phyloP scores from a whole-genome alignment of 345 rosid species.

The Hirschfeldia incana region DNA sequence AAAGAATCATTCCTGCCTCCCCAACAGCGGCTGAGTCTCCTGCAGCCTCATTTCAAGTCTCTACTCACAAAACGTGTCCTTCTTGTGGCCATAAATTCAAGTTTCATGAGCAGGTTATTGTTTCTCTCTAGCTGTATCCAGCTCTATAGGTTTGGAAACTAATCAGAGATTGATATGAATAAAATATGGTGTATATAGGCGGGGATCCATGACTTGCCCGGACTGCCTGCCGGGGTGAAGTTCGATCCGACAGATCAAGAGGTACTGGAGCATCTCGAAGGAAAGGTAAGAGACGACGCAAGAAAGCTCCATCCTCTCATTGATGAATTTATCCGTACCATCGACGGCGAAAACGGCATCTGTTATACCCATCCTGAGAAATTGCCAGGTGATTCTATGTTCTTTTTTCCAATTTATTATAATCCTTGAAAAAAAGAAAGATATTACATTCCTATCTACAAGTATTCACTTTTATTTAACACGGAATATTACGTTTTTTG shows the following conservation, averaged over 20 bases:
- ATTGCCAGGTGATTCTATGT: slow-evolving; percentile 69
- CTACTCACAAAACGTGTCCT: slow-evolving; percentile 60
- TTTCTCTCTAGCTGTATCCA: background rate
- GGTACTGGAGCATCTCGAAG: slow-evolving; percentile 91
- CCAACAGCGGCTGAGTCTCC: slow-evolving; percentile 25
- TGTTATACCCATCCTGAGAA: slow-evolving; percentile 98
- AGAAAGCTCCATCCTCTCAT: slow-evolving; percentile 83
- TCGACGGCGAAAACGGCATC: slow-evolving; percentile 95
- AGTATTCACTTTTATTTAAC: background rate
- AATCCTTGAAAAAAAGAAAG: background rate
- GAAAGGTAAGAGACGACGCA: slow-evolving; percentile 71
- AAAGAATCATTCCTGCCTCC: slow-evolving; percentile 44
- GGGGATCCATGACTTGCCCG: slow-evolving; percentile 85
- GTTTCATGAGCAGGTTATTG: slow-evolving; percentile 60
- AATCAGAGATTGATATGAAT: background rate
- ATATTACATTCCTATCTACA: background rate
- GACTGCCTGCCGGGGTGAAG: slow-evolving; percentile 96
- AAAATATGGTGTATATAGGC: slow-evolving; percentile 39
- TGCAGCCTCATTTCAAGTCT: slow-evolving; percentile 25
- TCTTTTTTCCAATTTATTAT: background rate
- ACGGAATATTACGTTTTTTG: background rate
- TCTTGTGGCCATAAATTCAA: slow-evolving; percentile 91
- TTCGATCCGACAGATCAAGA: slow-evolving; percentile 99
- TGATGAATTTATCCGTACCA: slow-evolving; percentile 87
- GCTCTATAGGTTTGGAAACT: background rate